Evolutionary conservation across 768 basidiomycete species (phyloP), one percentile per base, ranked within the genome.

Genomic region (Pleurotus tuber-regium): DNA sequence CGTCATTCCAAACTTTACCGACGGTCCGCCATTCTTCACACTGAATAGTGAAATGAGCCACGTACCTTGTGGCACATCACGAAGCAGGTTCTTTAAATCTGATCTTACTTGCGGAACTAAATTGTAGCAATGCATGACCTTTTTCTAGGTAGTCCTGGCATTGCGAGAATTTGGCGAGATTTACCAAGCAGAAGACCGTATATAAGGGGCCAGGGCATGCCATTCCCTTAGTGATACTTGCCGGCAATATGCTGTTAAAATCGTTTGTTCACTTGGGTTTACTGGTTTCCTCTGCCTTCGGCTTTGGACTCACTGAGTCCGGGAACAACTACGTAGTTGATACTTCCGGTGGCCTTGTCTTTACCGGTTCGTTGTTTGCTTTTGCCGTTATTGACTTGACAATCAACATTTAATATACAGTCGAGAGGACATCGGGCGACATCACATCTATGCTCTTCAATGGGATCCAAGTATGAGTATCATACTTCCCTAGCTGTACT

Each of bases 371-470:
- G 59, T 51, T n/a, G n/a, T n/a, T n/a, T n/a, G 9, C 18, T 14
- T 31, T n/a, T 23, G 26, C 16, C 6, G 25, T 33, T 14, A 9
- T 30, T 33, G 1, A n/a, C 14, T 28, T 12, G 21, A 5, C 51
- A 2, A 21, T 24, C 30, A 26, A 2, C 35, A 6, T 21, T 26
- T 1, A 3, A 31, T n/a, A 9, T n/a, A 30, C 24, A 69, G 69
- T 71, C 16, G 57, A 66, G 19, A 59, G 56, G 16, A 66, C 61
- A 19, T 64, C 41, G 43, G 70, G 70, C 30, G 68, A 71, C 43
- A 64, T 71, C 43, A 68, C 65, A 1, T 71, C 70, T 10, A 65
- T 70, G 64, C 50, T 57, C 12, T 68, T 65, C 61, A 70, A 70
- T 51, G 66, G 68, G 19, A 67, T 66, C 21, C 60, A 70, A 60